Evolutionary conservation across 1,284 basidiomycete genomes (phyloP).

Genomic region (Heterobasidion parviporum): DNA sequence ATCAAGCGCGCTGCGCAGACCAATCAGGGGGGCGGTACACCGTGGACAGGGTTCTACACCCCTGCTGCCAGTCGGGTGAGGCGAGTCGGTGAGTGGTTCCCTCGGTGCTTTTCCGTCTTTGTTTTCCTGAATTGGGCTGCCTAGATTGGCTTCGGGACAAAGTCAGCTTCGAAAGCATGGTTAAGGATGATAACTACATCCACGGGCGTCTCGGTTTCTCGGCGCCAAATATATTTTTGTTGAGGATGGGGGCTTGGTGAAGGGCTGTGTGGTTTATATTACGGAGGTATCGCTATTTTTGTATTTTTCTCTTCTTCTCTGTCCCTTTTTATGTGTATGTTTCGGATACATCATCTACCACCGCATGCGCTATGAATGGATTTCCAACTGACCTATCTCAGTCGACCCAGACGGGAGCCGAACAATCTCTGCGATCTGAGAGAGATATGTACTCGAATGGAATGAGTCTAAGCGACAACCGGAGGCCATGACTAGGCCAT

Average conservation of each 20-base stretch:
- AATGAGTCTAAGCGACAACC: no score
- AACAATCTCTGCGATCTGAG: no score
- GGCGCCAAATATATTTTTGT: conserved; percentile 70
- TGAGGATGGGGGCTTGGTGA: conserved; percentile 30
- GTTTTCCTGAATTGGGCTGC: conserved; percentile 1
- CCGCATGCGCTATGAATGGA: no score
- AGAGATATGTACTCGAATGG: no score
- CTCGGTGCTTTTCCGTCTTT: not conserved
- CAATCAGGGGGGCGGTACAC: conserved; percentile 23
- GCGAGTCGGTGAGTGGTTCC: conserved; percentile 43
- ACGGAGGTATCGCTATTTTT: not conserved
- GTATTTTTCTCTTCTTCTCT: not conserved
- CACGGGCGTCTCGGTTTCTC: conserved; percentile 56
- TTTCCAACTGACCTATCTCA: no score
- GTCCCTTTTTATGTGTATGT: not conserved
- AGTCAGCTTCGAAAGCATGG: conserved; percentile 59
- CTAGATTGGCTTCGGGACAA: conserved; percentile 71
- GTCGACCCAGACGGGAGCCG: no score
- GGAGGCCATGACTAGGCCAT: no score
- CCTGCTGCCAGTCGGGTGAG: conserved; percentile 36
- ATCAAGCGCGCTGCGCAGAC: conserved; percentile 50
- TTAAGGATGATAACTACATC: conserved; percentile 50
- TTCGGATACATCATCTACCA: not conserved
- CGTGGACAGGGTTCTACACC: conserved; percentile 31
- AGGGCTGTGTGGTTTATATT: not conserved